Conservation (phyloP, 768 basidiomycete genomes). For the Candolleomyces efflorescens region DNA sequence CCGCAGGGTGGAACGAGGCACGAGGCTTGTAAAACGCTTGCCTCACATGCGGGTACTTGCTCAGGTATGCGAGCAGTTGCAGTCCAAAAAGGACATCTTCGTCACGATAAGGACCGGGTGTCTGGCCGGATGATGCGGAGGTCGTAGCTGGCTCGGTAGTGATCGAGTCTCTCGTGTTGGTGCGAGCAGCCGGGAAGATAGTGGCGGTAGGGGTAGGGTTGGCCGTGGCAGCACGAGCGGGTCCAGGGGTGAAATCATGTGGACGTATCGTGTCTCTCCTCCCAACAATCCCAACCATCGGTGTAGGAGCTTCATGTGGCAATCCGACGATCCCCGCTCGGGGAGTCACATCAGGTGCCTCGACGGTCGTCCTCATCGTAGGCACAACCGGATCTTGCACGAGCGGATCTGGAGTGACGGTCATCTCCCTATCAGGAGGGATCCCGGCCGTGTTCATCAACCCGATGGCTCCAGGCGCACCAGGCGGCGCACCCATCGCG, state of each 20-base stretch:
- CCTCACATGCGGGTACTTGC: conserved; percentile 96
- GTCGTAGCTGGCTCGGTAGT: too few relatives aligned
- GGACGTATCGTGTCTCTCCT: too few relatives aligned
- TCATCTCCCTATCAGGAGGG: too few relatives aligned
- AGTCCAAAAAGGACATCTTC: conserved; percentile 90
- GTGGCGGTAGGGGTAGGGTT: too few relatives aligned
- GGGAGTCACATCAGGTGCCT: conserved; percentile 57
- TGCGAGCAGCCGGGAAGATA: too few relatives aligned
- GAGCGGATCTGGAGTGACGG: too few relatives aligned
- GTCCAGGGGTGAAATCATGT: too few relatives aligned
- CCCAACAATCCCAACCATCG: background rate
- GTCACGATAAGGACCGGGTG: conserved; percentile 76
- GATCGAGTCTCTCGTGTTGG: too few relatives aligned
- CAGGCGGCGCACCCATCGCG: conserved; percentile 87
- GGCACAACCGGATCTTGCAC: conserved; percentile 3
- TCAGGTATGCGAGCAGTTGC: conserved; percentile 92
- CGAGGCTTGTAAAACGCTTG: conserved; percentile 92
- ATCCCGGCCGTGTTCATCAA: too few relatives aligned
- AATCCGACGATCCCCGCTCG: conserved; percentile 56
- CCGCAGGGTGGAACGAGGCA: conserved; percentile 77
- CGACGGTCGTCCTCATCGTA: conserved; percentile 25
- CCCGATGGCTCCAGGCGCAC: conserved; percentile 75
- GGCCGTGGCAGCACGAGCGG: too few relatives aligned
- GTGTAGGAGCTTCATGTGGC: conserved; percentile 26
- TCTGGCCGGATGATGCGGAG: conserved; percentile 7